Evolutionary conservation across 1,284 basidiomycete genomes (phyloP), one percentile per base, ranked within the genome.

Genomic region (Ceratobasidium sp.): DNA sequence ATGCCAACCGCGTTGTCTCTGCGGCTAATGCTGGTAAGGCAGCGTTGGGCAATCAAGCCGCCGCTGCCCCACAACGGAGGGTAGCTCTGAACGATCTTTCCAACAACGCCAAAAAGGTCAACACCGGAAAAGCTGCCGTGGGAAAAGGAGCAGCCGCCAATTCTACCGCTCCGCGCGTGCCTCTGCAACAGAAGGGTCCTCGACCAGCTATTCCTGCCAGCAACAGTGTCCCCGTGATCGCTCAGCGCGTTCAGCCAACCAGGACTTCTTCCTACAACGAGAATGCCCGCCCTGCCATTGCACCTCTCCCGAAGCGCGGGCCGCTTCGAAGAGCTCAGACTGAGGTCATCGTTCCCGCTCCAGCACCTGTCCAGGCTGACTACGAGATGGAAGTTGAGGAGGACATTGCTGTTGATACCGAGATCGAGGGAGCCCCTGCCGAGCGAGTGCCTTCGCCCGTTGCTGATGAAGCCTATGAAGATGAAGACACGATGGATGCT

Each of bases 301-400:
- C 64, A 25, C 64, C 64, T 48, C 64, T 69, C n/a, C 64, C 64
- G 53, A 69, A 69, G 53, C 64, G 64, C 64, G 64, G 64, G 64
- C 48, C 64, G 64, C 64, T 69, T 69, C 64, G 64, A 28, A 56
- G 53, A 23, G 23, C 64, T 14, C 64, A 56, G 25, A 69, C 64
- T 18, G 64, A 69, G 25, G 64, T 69, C 18, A 25, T 58, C 14
- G 64, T 25, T 28, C 63, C 63, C 33, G 53, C 53, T 6, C 64
- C 64, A 14, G 61, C 42, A 18, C 61, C 61, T 33, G 25, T 60
- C 21, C 58, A 60, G 58, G 53, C n/a, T 36, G 64, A 69, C 40
- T 69, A 33, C 38, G 64, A 69, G 40, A 69, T 69, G 64, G 64
- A 69, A 33, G 42, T 69, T 28, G 64, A 69, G 42, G 49, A 69